A percentile compares a stretch with the other conserved stretches of the same genome.
Evolutionary conservation across 164 flowering plant genomes (phyloP).

Genomic region (Berberis vulgaris): DNA sequence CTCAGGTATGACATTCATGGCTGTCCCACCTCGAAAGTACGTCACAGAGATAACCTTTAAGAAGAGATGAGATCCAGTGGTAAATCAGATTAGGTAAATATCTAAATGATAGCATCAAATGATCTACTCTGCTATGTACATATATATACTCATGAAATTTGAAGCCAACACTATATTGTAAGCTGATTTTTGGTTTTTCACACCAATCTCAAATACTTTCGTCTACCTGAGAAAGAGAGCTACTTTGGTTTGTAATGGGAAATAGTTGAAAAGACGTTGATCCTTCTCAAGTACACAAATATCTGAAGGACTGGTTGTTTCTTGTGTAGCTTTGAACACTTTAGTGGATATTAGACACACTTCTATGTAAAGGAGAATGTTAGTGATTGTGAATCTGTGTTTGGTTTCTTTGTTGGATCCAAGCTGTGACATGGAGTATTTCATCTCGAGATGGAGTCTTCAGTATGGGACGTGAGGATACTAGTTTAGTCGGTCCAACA

Average conservation of each 20-base stretch:
- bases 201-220: background rate
- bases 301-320: too few relatives aligned
- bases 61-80: background rate
- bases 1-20: constrained; percentile 46
- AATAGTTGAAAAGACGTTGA: too few relatives aligned
- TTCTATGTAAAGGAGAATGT: too few relatives aligned
- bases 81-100: background rate
- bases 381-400: too few relatives aligned
- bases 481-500: too few relatives aligned
- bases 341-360: too few relatives aligned
- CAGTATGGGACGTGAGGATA: too few relatives aligned
- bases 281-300: too few relatives aligned
- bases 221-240: background rate
- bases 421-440: too few relatives aligned
- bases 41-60: constrained; percentile 81
- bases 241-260: background rate
- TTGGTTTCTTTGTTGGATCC: too few relatives aligned
- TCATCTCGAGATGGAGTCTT: too few relatives aligned
- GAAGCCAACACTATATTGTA: background rate
- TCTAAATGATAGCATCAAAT: background rate
- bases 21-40: constrained; percentile 48
- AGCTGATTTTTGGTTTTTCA: background rate
- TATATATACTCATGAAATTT: background rate
- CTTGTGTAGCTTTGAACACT: too few relatives aligned
- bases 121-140: background rate